Evolutionary conservation across 2,329 filamentous ascomycete genomes (phyloP).

Genomic region (Clarireedia monteithiana): DNA sequence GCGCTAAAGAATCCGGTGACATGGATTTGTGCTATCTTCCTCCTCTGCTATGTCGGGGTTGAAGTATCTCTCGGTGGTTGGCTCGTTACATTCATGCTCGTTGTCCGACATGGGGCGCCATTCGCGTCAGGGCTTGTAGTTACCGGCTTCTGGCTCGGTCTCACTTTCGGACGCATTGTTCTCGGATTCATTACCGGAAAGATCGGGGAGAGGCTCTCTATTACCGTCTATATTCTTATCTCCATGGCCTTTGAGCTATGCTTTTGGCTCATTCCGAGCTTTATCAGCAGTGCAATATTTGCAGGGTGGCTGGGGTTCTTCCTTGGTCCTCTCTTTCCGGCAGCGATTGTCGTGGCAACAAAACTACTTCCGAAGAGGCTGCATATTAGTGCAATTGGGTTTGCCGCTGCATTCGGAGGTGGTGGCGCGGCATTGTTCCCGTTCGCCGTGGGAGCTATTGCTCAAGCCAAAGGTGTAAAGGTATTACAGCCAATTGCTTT

Average conservation of each 20-base stretch:
- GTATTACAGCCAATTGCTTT: slow-evolving; percentile 51
- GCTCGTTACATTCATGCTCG: slow-evolving; percentile 80
- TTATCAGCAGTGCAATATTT: slow-evolving; percentile 65
- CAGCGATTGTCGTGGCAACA: slow-evolving; percentile 63
- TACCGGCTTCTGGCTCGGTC: slow-evolving; percentile 78
- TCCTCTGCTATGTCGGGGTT: slow-evolving; percentile 70
- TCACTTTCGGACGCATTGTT: slow-evolving; percentile 65
- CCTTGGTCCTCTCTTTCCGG: slow-evolving; percentile 71
- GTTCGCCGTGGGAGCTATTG: slow-evolving; percentile 61
- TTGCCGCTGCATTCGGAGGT: slow-evolving; percentile 70
- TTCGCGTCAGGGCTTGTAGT: slow-evolving; percentile 70
- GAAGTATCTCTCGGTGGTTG: slow-evolving; percentile 72
- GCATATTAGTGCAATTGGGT: slow-evolving; percentile 73
- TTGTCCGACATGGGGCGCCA: slow-evolving; percentile 57
- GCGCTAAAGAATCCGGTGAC: slow-evolving; percentile 40
- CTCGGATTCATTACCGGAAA: slow-evolving; percentile 71
- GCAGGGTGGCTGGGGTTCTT: slow-evolving; percentile 72
- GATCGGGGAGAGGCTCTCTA: slow-evolving; percentile 64
- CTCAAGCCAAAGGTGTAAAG: slow-evolving; percentile 46
- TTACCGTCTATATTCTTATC: slow-evolving; percentile 54
- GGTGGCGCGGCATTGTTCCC: slow-evolving; percentile 54
- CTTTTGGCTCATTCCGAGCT: slow-evolving; percentile 75
- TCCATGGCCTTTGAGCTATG: slow-evolving; percentile 59
- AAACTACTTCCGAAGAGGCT: slow-evolving; percentile 65
- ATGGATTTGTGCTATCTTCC: slow-evolving; percentile 64